Evolutionary conservation across 2,329 filamentous ascomycete species (phyloP).

Genomic region (Aspergillus fijiensis): DNA sequence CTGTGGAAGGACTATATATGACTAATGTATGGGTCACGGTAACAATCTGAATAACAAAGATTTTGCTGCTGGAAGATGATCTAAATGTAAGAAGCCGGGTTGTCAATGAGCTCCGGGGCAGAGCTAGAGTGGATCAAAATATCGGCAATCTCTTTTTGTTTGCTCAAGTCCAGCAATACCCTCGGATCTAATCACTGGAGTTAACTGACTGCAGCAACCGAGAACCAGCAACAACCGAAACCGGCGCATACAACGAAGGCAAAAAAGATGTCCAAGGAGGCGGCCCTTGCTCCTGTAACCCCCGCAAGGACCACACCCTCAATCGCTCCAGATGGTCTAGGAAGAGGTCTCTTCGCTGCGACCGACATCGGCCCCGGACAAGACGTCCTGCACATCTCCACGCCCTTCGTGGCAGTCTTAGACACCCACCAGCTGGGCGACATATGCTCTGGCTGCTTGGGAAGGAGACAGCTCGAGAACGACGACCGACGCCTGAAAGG

Average conservation of each 20-base stretch:
- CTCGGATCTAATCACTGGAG: no score
- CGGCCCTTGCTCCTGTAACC: not conserved
- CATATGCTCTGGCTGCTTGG: conserved; percentile 60
- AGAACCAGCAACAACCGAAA: not conserved
- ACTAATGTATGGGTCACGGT: no score
- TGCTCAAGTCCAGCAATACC: no score
- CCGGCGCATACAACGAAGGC: not conserved
- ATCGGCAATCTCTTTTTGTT: no score
- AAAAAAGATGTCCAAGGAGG: not conserved
- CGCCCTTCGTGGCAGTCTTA: conserved; percentile 56
- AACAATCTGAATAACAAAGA: no score
- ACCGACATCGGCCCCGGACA: conserved; percentile 50
- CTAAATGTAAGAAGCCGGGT: no score
- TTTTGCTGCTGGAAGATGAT: no score
- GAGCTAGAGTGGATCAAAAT: no score
- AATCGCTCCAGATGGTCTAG: conserved; percentile 34
- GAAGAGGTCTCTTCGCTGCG: conserved; percentile 57
- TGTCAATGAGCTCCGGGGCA: no score
- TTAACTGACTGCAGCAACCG: no score
- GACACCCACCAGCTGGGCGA: conserved; percentile 53
- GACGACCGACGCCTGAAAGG: conserved; percentile 44
- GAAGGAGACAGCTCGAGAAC: conserved; percentile 32
- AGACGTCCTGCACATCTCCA: conserved; percentile 49
- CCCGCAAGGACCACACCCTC: conserved; percentile 26
- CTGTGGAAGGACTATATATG: no score